These are phyloP conservation scores for Chaetomium sp. DNA, from an alignment of 2,329 filamentous ascomycete genomes.

Conservation along the genomic window DNA sequence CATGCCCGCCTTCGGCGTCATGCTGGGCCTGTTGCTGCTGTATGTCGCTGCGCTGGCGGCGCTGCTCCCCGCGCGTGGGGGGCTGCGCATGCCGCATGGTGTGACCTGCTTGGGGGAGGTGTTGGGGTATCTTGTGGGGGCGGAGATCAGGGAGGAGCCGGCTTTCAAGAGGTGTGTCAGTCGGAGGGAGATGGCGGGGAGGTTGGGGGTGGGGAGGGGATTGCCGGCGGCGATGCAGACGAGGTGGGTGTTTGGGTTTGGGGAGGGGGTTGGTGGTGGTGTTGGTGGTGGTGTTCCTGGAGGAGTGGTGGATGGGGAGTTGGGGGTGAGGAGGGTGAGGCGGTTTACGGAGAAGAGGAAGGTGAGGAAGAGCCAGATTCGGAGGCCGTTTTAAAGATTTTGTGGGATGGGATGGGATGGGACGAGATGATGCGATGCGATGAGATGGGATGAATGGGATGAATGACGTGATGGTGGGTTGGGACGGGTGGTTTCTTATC, in stretches of 20 bases:
- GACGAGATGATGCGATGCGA: constrained; percentile 21
- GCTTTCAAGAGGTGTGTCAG: constrained; percentile 68
- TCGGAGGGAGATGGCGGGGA: constrained; percentile 68
- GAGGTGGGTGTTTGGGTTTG: constrained; percentile 55
- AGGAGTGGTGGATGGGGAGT: constrained; percentile 39
- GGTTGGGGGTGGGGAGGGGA: constrained; percentile 59
- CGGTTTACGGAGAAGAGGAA: constrained; percentile 49
- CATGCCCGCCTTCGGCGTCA: constrained; percentile 69
- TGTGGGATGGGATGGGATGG: constrained; percentile 9
- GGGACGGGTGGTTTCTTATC: not conserved
- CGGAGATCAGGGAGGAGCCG: constrained; percentile 70
- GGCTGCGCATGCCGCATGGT: constrained; percentile 70
- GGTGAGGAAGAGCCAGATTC: constrained; percentile 38
- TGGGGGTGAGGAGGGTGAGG: constrained; percentile 50
- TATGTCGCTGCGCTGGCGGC: constrained; percentile 66
- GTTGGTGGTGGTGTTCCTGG: constrained; percentile 23
- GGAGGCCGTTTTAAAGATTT: constrained; percentile 25
- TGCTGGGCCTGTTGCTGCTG: constrained; percentile 71
- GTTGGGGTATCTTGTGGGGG: constrained; percentile 74
- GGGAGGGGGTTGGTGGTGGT: constrained; percentile 31
- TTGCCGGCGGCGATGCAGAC: constrained; percentile 49
- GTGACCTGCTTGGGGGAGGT: constrained; percentile 74
- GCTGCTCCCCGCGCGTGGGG: constrained; percentile 61
- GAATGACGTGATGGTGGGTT: constrained; percentile 12
- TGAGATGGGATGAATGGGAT: constrained; percentile 23